Base-by-base conservation (phyloP, 306 rosid species). In the Hippophae tibetana region DNA sequence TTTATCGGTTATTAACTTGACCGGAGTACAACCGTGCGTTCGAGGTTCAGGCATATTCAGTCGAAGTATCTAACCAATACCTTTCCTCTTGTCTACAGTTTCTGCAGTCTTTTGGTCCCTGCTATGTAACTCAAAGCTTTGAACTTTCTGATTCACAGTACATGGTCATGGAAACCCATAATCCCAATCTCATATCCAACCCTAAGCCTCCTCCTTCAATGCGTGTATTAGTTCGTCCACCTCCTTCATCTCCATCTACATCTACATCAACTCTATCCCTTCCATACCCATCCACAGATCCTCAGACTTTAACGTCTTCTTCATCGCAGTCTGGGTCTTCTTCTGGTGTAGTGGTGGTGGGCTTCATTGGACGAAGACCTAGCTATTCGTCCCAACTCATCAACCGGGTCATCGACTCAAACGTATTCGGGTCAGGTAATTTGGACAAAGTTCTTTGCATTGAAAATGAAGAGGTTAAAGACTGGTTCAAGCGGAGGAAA, bases 281-380 rank as follows among this genome's bases (percentile, higher is more conserved):
- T 69, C 72, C 61, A 5, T 23, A 50, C 55, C 47, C 76, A 31
- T 27, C 85, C 61, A 6, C 81, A 56, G 78, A 23, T 41, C 79
- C 67, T n/a, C 43, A 81, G 7, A 14, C 78, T 5, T 50, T 70
- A 0, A n/a, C 72, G 1, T 63, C 63, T 7, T 10, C 73, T 43
- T 27, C 71, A 55, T 46, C 78, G 6, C 66, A 58, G 13, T 72
- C 80, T 62, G 75, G 74, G 64, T 57, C 84, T 9, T 69, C 90
- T 51, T 83, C 85, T 5, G 86, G 81, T 5, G 84, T 87, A 1
- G 95, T 90, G 3, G 92, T 85, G 18, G 95, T 90, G 49, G 98
- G 96, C 31, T 83, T 90, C 75, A 76, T 90, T 7, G 74, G 89
- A 0, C 64, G 69, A 26, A 78, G 81, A 46, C 72, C 76, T 62